Percentiles rank a stretch among this genome's conserved stretches.
Evolutionary conservation across 768 basidiomycete genomes (phyloP).

Genomic region (Mrakia frigida): DNA sequence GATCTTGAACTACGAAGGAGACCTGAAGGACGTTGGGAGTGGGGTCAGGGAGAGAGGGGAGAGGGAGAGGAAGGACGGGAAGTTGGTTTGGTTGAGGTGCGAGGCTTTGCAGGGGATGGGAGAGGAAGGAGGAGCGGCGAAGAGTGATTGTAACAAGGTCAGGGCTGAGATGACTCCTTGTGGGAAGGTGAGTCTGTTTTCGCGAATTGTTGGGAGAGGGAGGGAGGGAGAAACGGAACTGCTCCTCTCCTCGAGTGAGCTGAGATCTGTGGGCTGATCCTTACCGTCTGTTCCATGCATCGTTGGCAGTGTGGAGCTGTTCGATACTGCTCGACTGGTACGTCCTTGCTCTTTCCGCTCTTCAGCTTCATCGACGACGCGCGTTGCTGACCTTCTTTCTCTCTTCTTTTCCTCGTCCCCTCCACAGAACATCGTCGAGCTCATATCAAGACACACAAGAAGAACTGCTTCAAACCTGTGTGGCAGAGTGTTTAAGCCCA

Average conservation of each 20-base stretch:
- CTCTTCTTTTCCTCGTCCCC: background rate
- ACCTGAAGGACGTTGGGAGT: background rate
- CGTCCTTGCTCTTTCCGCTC: background rate
- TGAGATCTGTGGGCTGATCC: background rate
- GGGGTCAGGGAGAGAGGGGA: background rate
- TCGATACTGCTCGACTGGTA: slow-evolving; percentile 8
- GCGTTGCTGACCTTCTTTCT: too few species aligned
- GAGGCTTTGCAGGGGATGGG: background rate
- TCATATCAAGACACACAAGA: slow-evolving; percentile 12
- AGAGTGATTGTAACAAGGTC: background rate
- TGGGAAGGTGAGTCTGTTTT: background rate
- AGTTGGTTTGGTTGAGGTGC: background rate
- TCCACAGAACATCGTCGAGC: slow-evolving; percentile 9
- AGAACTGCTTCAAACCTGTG: slow-evolving; percentile 3
- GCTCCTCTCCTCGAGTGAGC: background rate
- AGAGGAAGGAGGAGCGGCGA: background rate
- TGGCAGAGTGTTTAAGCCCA: background rate
- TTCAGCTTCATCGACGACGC: background rate
- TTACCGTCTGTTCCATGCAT: background rate
- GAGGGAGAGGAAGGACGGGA: slow-evolving; percentile 5
- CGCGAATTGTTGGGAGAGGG: background rate
- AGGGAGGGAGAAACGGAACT: too few species aligned
- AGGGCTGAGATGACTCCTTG: background rate
- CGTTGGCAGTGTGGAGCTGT: background rate
- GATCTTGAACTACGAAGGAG: background rate